phyloP scores from a whole-genome alignment of 2,329 filamentous ascomycete genomes.

The Orbilia blumenaviensis region DNA sequence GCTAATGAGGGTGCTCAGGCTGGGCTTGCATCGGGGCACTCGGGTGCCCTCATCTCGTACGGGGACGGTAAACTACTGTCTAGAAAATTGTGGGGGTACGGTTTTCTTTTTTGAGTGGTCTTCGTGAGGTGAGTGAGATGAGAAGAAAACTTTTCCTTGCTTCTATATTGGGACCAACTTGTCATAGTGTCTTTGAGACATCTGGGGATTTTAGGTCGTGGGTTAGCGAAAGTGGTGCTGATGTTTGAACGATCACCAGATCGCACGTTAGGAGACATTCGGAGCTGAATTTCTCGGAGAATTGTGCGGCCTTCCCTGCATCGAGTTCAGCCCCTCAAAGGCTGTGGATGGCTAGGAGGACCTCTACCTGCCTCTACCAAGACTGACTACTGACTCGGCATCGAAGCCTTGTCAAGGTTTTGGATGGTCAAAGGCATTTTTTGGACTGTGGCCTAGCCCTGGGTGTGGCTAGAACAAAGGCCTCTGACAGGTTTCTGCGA shows the following conservation, averaged over 20 bases:
- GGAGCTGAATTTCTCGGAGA: slow-evolving; percentile 39
- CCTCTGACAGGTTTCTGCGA: slow-evolving; percentile 30
- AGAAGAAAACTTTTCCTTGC: background rate
- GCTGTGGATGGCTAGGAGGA: background rate
- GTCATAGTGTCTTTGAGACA: slow-evolving; percentile 18
- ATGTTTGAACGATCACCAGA: slow-evolving; percentile 26
- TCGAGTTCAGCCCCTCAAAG: background rate
- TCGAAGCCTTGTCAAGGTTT: background rate
- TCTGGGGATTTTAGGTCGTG: background rate
- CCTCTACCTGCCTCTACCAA: slow-evolving; percentile 27
- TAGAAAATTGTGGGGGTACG: background rate
- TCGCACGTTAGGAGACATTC: background rate
- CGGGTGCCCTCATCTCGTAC: background rate
- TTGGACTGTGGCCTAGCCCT: slow-evolving; percentile 15
- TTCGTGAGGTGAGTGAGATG: background rate
- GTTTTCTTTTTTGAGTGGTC: background rate
- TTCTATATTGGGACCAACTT: slow-evolving; percentile 12
- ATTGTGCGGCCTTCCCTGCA: slow-evolving; percentile 2
- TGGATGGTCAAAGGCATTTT: background rate
- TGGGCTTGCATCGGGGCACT: slow-evolving; percentile 3
- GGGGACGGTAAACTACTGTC: background rate
- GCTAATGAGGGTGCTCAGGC: background rate
- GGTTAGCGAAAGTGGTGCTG: slow-evolving; percentile 28
- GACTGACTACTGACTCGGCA: background rate
- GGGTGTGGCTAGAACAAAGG: slow-evolving; percentile 39